These are phyloP conservation scores for Zalaria sp. DNA, from an alignment of 2,329 filamentous ascomycete genomes.

Conservation along the genomic window DNA sequence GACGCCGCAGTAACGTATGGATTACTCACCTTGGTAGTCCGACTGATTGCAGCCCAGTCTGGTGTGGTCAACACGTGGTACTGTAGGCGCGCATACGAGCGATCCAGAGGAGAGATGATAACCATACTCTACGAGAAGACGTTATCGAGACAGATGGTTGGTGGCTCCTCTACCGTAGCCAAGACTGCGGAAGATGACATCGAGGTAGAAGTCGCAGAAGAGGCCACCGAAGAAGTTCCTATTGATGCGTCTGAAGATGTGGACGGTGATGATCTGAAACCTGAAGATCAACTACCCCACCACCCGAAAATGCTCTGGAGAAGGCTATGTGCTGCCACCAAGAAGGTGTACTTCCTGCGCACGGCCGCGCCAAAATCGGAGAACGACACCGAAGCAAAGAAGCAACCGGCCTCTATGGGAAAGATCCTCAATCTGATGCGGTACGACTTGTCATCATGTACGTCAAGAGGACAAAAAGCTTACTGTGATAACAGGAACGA, in stretches of 20 bases:
- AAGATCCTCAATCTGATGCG: constrained; percentile 85
- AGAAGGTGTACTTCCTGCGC: background rate
- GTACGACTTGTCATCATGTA: constrained; percentile 22
- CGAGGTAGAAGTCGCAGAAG: background rate
- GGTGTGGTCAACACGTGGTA: constrained; percentile 66
- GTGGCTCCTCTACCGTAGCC: constrained; percentile 7
- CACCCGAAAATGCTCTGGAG: too few species aligned
- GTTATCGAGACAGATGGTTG: constrained; percentile 47
- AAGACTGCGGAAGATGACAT: background rate
- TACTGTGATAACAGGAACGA: background rate
- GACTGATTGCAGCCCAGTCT: constrained; percentile 49
- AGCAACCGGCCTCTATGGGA: constrained; percentile 62
- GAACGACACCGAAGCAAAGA: constrained; percentile 12
- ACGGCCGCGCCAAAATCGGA: too few species aligned
- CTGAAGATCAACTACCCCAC: too few species aligned
- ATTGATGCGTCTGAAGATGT: constrained; percentile 8
- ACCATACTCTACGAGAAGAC: constrained; percentile 76
- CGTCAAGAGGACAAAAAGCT: too few species aligned
- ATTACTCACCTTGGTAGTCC: constrained; percentile 43
- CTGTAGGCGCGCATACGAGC: constrained; percentile 68
- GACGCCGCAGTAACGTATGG: constrained; percentile 51
- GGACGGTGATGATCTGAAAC: constrained; percentile 7
- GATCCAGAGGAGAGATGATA: constrained; percentile 72
- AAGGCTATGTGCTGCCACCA: constrained; percentile 1
- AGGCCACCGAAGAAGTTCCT: background rate